phyloP scores from a whole-genome alignment of 2,329 filamentous ascomycete genomes.

The Talaromyces albobiverticillius region DNA sequence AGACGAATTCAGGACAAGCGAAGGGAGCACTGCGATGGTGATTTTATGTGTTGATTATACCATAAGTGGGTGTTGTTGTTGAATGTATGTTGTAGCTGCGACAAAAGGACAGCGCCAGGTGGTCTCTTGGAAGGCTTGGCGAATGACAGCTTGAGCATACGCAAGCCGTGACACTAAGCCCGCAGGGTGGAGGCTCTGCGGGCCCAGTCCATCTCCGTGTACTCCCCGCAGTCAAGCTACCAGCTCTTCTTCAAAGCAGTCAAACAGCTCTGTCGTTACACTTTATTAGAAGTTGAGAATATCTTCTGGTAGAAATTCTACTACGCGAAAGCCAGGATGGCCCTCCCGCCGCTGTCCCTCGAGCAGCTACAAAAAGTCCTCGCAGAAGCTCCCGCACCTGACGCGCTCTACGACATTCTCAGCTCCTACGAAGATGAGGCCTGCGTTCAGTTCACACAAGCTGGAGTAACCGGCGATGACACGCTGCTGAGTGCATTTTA shows the following conservation, averaged over 20 bases:
- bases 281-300: too few relatives aligned
- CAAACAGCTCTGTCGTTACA: too few relatives aligned
- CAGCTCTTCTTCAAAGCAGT: background rate
- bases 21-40: constrained; percentile 13
- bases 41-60: background rate
- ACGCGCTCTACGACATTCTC: constrained; percentile 34
- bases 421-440: constrained; percentile 35
- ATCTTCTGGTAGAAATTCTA: too few relatives aligned
- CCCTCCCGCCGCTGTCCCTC: constrained; percentile 27
- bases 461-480: constrained; percentile 20
- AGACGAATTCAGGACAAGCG: constrained; percentile 30
- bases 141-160: constrained; percentile 16
- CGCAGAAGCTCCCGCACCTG: constrained; percentile 26
- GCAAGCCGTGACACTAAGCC: background rate
- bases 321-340: too few relatives aligned
- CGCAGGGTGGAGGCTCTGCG: background rate
- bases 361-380: constrained; percentile 30
- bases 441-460: constrained; percentile 26
- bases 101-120: constrained; percentile 38
- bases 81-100: too few relatives aligned
- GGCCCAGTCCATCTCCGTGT: background rate
- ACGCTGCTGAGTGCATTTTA: constrained; percentile 37
- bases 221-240: background rate
- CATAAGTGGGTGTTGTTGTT: constrained; percentile 5
- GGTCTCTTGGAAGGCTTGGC: constrained; percentile 43